Evolutionary conservation across 2,329 filamentous ascomycete species (phyloP).

Genomic region (Aspergillus flavus): DNA sequence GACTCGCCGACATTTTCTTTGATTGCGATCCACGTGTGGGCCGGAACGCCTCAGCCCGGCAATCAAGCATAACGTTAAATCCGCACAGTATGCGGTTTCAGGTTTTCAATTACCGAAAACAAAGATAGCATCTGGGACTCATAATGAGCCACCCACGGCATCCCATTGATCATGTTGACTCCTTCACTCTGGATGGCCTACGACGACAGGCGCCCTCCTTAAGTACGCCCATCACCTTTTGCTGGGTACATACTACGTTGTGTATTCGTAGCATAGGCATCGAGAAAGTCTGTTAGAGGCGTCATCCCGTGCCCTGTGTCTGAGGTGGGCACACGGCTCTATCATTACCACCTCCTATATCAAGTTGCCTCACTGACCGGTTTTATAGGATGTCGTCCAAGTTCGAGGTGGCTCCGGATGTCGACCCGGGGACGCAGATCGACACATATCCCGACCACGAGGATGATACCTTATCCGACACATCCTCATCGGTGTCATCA

Average conservation of each 20-base stretch:
- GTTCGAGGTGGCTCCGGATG: background rate
- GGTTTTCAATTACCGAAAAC: background rate
- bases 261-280: background rate
- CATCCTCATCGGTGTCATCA: background rate
- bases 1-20: background rate
- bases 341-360: background rate
- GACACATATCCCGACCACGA: background rate
- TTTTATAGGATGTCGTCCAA: background rate
- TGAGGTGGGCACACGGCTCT: background rate
- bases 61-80: background rate
- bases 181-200: background rate
- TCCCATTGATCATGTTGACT: background rate
- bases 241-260: background rate
- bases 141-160: background rate
- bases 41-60: background rate
- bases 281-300: background rate
- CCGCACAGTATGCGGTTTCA: background rate
- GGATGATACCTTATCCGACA: background rate
- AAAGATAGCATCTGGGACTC: background rate
- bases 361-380: background rate
- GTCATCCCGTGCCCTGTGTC: background rate
- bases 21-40: background rate
- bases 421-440: background rate
- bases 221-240: background rate
- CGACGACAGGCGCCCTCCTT: background rate